These are phyloP conservation scores for Fusarium pseudonygamai DNA, from an alignment of 2,329 filamentous ascomycete species.

Conservation along the genomic window DNA sequence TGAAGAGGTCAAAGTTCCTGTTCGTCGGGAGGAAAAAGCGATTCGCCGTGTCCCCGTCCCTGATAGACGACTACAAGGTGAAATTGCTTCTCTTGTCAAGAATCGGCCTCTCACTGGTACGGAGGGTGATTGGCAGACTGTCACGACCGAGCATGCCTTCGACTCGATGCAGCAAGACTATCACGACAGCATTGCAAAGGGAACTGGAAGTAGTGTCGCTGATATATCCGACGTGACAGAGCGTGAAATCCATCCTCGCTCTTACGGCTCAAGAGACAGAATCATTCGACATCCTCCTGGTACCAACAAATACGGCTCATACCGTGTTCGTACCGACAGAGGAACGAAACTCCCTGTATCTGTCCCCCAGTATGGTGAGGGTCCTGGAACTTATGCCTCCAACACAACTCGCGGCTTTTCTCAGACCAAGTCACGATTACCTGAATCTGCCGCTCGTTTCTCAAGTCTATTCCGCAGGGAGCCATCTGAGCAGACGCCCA, in stretches of 20 bases:
- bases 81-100: conserved; percentile 32
- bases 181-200: conserved; percentile 41
- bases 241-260: conserved; percentile 27
- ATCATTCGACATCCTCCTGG: conserved; percentile 43
- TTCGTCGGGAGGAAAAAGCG: conserved; percentile 33
- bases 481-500: not conserved
- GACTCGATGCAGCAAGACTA: conserved; percentile 32
- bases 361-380: conserved; percentile 33
- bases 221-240: conserved; percentile 52
- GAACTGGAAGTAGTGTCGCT: conserved; percentile 56
- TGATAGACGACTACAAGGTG: conserved; percentile 19
- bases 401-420: conserved; percentile 38
- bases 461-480: conserved; percentile 42
- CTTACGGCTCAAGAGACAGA: conserved; percentile 39
- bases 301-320: conserved; percentile 6
- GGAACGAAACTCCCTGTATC: conserved; percentile 30
- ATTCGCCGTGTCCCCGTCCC: not conserved
- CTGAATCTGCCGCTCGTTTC: conserved; percentile 40
- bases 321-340: conserved; percentile 38
- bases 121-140: conserved; percentile 50
- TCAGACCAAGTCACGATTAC: conserved; percentile 32
- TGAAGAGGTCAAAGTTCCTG: conserved; percentile 50
- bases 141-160: conserved; percentile 45
- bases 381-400: conserved; percentile 20
- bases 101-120: conserved; percentile 26